Base-by-base conservation (phyloP, 352 stramenopile genomes). In the Phytopythium montanum region DNA sequence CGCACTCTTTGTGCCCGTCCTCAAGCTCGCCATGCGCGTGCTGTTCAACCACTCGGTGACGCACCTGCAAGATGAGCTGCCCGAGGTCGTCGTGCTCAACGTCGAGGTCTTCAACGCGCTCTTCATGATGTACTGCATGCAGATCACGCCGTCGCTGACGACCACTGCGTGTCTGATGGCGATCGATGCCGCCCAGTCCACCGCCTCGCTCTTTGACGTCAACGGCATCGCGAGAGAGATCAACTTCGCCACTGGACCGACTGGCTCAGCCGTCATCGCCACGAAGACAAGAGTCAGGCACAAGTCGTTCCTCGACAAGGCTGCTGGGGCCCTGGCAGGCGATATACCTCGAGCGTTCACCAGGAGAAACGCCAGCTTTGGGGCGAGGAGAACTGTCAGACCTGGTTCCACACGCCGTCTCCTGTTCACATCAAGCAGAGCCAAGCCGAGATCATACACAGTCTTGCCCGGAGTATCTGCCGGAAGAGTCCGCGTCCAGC, bases 31-130 rank as follows among this genome's bases (percentile, higher is more conserved):
- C 21, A 58, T 71, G 54, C 72, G 72, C 48, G 71, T 72, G 26
- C 44, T 61, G 23, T 60, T 78, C 44, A 63, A 61, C 8, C 60
- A 54, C 16, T 36, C 45, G 2, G 59, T 59, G 7, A 49, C 18
- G 3, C 53, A 72, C 26, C 29, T 70, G 18, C 49, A 70, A 60
- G 66, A 75, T 19, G 34, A 67, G 14, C 58, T 70, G 7, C 59
- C 66, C 8, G 66, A 72, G 21, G 41, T 62, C 8, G 60, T 69
- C 10, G 65, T 73, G 13, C 59, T 75, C 28, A 70, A 57, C 28
- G 64, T 75, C 19, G 72, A 78, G 29, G 49, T 81, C 25, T 81
- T 81, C 60, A 75, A 66, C 29, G 59, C 72, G 2, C 57, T 81
- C 4, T 81, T 72, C 60, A 45, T 74, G 2, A 51, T 61, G 3